phyloP scores from a whole-genome alignment of 2,329 filamentous ascomycete species.

The Aspergillaceae sp. region DNA sequence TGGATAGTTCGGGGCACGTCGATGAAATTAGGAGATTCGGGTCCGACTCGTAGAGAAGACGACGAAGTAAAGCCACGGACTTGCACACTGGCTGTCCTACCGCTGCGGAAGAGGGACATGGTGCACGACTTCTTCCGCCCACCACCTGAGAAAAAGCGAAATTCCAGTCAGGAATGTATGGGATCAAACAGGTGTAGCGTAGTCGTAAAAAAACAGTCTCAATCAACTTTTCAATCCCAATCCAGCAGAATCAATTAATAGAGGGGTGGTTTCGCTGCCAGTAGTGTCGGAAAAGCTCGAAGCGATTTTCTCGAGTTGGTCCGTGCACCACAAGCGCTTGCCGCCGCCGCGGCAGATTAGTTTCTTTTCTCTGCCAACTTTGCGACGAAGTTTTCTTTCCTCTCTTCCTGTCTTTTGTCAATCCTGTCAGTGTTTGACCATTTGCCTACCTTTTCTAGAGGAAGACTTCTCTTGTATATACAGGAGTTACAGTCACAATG shows the following conservation, averaged over 20 bases:
- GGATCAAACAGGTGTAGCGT: background rate
- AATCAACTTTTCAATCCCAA: background rate
- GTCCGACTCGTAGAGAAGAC: slow-evolving; percentile 37
- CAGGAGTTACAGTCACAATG: slow-evolving; percentile 47
- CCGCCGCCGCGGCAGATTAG: slow-evolving; percentile 17
- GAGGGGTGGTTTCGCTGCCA: no score
- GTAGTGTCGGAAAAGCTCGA: slow-evolving; percentile 18
- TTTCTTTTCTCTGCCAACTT: slow-evolving; percentile 14
- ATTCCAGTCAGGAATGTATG: background rate
- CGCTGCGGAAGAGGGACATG: slow-evolving; percentile 32
- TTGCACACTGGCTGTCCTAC: slow-evolving; percentile 29
- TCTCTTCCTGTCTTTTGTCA: slow-evolving; percentile 24
- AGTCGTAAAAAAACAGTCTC: background rate
- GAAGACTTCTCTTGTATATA: slow-evolving; percentile 12
- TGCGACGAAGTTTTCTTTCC: slow-evolving; percentile 8
- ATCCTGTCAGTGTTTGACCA: slow-evolving; percentile 12
- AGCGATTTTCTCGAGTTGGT: slow-evolving; percentile 30
- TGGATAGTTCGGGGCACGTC: slow-evolving; percentile 71
- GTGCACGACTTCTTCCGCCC: slow-evolving; percentile 3
- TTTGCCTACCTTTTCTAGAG: slow-evolving; percentile 18
- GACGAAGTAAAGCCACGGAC: slow-evolving; percentile 33
- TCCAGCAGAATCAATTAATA: no score
- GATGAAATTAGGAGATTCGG: slow-evolving; percentile 83
- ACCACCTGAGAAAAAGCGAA: background rate
- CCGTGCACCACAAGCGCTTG: slow-evolving; percentile 29